Evolutionary conservation across 345 rosid genomes (phyloP), one percentile per base, ranked within the genome.

Genomic region (Carallia pectinifolia): DNA sequence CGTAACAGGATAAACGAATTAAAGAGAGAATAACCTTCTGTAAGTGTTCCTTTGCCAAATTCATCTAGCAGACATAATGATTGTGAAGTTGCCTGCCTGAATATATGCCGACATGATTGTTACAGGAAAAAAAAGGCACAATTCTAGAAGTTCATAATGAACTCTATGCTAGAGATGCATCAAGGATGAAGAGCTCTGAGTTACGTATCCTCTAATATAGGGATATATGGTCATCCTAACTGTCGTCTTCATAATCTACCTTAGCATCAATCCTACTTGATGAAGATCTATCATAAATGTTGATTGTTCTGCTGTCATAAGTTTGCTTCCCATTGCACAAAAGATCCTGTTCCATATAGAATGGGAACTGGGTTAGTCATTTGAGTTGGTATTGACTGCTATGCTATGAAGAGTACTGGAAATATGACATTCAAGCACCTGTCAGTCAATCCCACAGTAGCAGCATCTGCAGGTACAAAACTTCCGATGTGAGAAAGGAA

Each of bases 11-110:
- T 3, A 68, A 38, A 18, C 39, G 8, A 48, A 53, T 33, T 61
- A 3, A 17, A 54, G 74, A 62, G 71, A 66, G 37, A 67, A 82
- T 68, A 72, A 92, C 98, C 98, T 91, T 94, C 96, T 64, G 90
- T 85, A n/a, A 94, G 93, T 73, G 98, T 91, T 58, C 98, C 99
- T 90, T 94, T 94, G 73, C 99, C 99, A 83, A 94, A 94, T 81
- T 94, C 99, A 73, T 94, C 99, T 81, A 94, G 63, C 69, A 94
- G 84, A 76, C 97, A 94, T 71, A 94, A 80, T 53, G 99, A 94
- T 78, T 79, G 82, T 66, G 96, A 83, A 76, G 99, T 94, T 79
- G 97, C 88, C 83, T 87, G 97, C 89, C 99, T 91, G 81, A 58
- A 23, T 74, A 64, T 62, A 56, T 63, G 48, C 16, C 50, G 64